Percentiles rank a stretch among this genome's conserved stretches.
Conservation (phyloP, 163 green algal species). For the Volvox carteri region DNA sequence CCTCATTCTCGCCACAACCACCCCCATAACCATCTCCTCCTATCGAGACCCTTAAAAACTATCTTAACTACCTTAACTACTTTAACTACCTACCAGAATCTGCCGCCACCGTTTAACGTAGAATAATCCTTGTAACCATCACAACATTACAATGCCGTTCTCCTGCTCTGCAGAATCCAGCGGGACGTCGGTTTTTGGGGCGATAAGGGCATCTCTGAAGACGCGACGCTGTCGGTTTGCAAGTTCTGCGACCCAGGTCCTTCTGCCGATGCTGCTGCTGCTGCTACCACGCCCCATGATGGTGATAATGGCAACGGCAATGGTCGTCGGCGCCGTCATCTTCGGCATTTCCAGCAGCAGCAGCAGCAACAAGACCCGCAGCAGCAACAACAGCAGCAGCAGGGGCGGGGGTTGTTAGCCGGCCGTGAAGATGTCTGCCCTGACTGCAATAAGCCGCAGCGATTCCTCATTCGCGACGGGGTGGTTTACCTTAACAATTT, state of each 20-base stretch:
- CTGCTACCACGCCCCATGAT: background rate
- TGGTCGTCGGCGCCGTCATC: too few relatives aligned
- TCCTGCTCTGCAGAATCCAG: slow-evolving; percentile 24
- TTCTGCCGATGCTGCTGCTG: background rate
- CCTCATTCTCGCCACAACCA: background rate
- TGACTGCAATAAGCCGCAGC: slow-evolving; percentile 17
- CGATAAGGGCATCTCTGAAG: background rate
- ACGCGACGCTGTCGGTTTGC: slow-evolving; percentile 23
- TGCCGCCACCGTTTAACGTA: background rate
- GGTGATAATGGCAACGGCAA: background rate
- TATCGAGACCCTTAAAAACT: too few relatives aligned
- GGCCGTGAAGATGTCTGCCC: too few relatives aligned
- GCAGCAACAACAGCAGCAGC: background rate
- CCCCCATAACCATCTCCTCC: background rate
- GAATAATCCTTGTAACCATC: too few relatives aligned
- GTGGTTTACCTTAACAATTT: slow-evolving; percentile 35
- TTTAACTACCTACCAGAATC: too few relatives aligned
- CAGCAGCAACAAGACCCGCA: background rate
- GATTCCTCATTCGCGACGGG: background rate
- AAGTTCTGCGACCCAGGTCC: background rate
- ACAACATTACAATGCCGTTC: too few relatives aligned
- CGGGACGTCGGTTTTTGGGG: slow-evolving; percentile 15
- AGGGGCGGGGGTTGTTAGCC: too few relatives aligned
- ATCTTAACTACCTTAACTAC: too few relatives aligned
- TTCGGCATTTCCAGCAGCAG: background rate